Base-by-base conservation (phyloP, 2,329 filamentous ascomycete genomes). In the Beauveria pseudobassiana region DNA sequence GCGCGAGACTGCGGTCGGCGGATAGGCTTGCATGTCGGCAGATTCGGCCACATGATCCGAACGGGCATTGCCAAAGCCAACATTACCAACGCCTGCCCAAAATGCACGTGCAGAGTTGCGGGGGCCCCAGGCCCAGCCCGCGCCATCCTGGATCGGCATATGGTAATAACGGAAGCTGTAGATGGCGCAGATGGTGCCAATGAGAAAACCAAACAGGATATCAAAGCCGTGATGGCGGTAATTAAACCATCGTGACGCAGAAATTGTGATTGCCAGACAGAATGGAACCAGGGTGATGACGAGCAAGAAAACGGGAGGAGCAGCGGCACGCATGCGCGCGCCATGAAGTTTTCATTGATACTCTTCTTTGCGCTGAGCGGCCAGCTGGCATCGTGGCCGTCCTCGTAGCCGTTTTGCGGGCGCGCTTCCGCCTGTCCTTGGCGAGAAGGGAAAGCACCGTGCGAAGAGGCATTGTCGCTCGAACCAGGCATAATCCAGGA, bases 211-310 rank as follows among this genome's bases (percentile, higher is more conserved):
- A 65, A 89, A 91, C 2, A 97, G 76, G 66, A 97, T 90, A 66
- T 98, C 93, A 72, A 96, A 93, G n/a, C 88, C 92, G 72, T 93
- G 90, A 73, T 98, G 93, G 45, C 90, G 86, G 76, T 88, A 96
- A 73, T 97, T 88, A 63, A 88, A 92, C 83, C 88, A 98, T 12
- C 93, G 88, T 1, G 91, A 93, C 30, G 87, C 85, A n/a, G 88
- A 82, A 64, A 97, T 89, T 76, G 92, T 96, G 65, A 92, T 83
- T 5, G 92, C 88, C 1, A 84, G 78, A 62, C 86, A 88, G 65
- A 92, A 83, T 2, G 93, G 93, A 1, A 90, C 74, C 20, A 91
- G 77, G 2, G 86, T 82, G 40, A 93, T 72, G 50, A 87, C 77
- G 14, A 96, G 80, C 2, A 95, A 85, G 70, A 91, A 93, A 8